These are phyloP conservation scores for Suhomyces kilbournensis DNA, from an alignment of 805 yeast genomes.

Conservation along the genomic window DNA sequence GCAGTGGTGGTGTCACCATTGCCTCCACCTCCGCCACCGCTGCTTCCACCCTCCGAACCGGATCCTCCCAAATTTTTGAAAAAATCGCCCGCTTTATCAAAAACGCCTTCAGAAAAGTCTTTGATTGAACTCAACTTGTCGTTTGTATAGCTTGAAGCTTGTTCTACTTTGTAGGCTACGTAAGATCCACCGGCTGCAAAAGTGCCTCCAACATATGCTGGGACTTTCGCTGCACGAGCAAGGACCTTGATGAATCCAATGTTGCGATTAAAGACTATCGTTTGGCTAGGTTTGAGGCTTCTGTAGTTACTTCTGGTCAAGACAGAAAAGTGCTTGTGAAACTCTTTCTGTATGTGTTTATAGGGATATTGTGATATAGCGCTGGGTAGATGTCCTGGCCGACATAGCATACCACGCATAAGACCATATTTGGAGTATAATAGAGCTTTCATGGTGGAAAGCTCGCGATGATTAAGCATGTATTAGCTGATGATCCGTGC, in stretches of 20 bases:
- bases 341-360: not conserved
- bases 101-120: slow-evolving; percentile 57
- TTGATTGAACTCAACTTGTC: slow-evolving; percentile 62
- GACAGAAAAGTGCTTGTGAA: not conserved
- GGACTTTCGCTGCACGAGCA: slow-evolving; percentile 55
- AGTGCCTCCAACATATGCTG: slow-evolving; percentile 86
- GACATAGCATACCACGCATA: not conserved
- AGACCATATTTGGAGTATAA: not conserved
- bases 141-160: slow-evolving; percentile 68
- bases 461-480: not conserved
- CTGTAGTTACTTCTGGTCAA: not conserved
- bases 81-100: slow-evolving; percentile 48
- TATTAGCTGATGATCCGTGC: not conserved
- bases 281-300: not conserved
- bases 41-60: slow-evolving; percentile 24
- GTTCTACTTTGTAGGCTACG: slow-evolving; percentile 87
- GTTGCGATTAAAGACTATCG: slow-evolving; percentile 17
- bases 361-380: not conserved
- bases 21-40: slow-evolving; percentile 21
- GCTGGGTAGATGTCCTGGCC: not conserved
- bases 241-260: slow-evolving; percentile 46
- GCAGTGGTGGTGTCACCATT: slow-evolving; percentile 36
- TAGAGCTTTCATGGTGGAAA: not conserved
- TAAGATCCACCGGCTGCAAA: slow-evolving; percentile 94
- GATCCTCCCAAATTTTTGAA: slow-evolving; percentile 30